Conservation (phyloP, 129 eudicot species). For the Deinandra increscens region DNA sequence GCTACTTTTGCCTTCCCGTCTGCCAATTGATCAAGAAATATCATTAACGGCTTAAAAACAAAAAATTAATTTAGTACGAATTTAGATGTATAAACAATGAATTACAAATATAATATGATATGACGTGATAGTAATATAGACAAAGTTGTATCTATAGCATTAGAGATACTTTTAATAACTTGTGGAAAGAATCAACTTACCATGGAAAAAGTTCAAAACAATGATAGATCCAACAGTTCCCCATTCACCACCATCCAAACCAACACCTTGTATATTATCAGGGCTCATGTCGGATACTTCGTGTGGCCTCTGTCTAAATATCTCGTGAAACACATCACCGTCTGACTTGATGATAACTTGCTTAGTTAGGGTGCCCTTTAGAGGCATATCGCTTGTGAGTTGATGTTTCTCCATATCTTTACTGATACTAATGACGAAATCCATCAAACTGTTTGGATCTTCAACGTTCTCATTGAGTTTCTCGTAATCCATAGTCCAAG, state of each 20-base stretch:
- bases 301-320: constrained; percentile 37
- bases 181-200: not conserved
- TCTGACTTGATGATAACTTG: constrained; percentile 36
- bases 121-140: not conserved
- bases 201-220: constrained; percentile 13
- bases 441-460: constrained; percentile 49
- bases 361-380: constrained; percentile 12
- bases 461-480: constrained; percentile 41
- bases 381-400: not conserved
- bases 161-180: not conserved
- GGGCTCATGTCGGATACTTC: constrained; percentile 37
- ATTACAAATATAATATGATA: not conserved
- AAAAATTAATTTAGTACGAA: no score
- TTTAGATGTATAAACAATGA: no score
- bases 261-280: constrained; percentile 21
- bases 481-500: constrained; percentile 57
- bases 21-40: not conserved
- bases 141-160: no score
- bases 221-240: constrained; percentile 32
- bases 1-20: constrained; percentile 48
- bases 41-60: not conserved
- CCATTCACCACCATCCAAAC: constrained; percentile 48
- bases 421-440: constrained; percentile 29
- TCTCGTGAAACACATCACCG: constrained; percentile 42
- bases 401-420: constrained; percentile 51